Evolutionary conservation across 768 basidiomycete genomes (phyloP), one percentile per base, ranked within the genome.

Genomic region (Imleria badia): DNA sequence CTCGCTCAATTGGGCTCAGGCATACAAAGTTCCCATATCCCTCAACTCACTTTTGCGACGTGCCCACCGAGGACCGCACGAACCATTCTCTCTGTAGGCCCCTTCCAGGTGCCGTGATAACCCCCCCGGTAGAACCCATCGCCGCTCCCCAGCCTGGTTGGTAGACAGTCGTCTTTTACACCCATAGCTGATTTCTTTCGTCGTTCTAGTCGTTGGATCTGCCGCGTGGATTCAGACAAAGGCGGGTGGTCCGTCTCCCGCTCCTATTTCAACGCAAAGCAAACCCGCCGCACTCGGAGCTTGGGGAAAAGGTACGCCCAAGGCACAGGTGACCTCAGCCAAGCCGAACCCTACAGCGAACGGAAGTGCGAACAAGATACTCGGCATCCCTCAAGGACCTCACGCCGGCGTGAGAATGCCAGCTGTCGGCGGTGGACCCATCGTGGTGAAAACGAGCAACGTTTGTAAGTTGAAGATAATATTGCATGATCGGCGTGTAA

Each of bases 21-120:
- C 40, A 63, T 3, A 72, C 76, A 35, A 59, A n/a, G 19, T 68
- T 40, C 23, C 78, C 80, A 2, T 80, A 81, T 49, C 80, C 78
- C 1, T 2, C 46, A 19, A 69, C 75, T 2, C 58, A 61, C 36
- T 72, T 67, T 38, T 81, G 78, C 54, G 69, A 70, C 0, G 56
- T 74, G 7, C 80, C 79, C 5, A 23, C 56, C 3, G 76, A 74
- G 54, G 75, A 77, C 49, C 59, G 47, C 26, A 80, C 77, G 5
- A 70, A 68, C 38, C 64, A 63, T 8, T 61, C 69, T 3, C 54
- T 79, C 45, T 80, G 80, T 40, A 72, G 78, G 11, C 76, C 76
- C 0, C 71, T 80, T n/a, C 80, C 78, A 1, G 63, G 69, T 7
- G 52, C 54, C 0, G 42, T 65, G 17, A 72, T 70, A 26, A 56